Base-by-base conservation (phyloP, 306 rosid genomes). In the Vachellia collinsii region DNA sequence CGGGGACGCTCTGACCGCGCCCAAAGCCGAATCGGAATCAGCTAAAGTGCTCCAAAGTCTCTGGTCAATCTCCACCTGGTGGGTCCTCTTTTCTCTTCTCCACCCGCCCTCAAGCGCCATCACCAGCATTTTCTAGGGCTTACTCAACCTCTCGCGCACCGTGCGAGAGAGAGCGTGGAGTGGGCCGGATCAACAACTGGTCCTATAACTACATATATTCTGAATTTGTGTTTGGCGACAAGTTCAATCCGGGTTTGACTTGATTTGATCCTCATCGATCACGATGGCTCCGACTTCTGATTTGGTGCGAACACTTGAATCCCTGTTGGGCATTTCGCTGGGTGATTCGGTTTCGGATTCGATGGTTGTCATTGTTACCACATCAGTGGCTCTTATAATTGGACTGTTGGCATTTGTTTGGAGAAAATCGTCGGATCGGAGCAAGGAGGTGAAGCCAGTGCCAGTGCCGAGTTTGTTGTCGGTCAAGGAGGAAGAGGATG, bases 361-460 rank as follows among this genome's bases (percentile, higher is more conserved):
- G 74, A 58, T 74, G 59, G 64, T 91, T 39, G 77, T 91, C 80
- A 76, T 91, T 53, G 85, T 75, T 1, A 87, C 93, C 11, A 91
- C 97, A 25, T 89, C 89, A 14, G 81, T 85, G 37, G 97, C 97
- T 4, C 54, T 89, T 25, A 11, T 91, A 61, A 80, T 91, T 8
- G 97, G 95, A 11, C 89, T 92, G 53, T 12, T 92, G 80, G 91
- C 89, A 41, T 64, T 92, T 64, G 6, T 88, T 17, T 92, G 93
- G 97, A 77, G 83, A 88, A 92, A 87, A 83, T 88, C 95, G 20
- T 83, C 90, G 86, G 91, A 85, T 92, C 95, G 91, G 90, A 80
- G 85, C 80, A 82, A 76, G 43, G 93, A 84, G 78, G 77, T 86
- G 82, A 91, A 80, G 88, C 92, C 88, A 79, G 47, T 89, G 74